phyloP scores from a whole-genome alignment of 768 basidiomycete species.

The Piloderma croceum region DNA sequence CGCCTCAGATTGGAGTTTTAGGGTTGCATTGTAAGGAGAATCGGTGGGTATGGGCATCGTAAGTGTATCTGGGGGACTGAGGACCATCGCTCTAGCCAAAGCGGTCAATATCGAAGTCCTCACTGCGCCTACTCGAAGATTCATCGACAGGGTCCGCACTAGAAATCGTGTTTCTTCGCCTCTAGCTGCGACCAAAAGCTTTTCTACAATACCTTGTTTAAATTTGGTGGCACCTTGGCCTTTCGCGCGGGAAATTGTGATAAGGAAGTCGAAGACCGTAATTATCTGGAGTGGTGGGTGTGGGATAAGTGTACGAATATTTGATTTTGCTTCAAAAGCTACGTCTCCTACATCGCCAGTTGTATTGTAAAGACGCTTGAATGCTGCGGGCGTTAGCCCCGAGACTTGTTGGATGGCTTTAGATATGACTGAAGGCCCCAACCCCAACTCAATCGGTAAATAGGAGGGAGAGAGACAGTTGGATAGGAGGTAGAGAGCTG shows the following conservation, averaged over 20 bases:
- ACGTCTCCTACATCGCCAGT: constrained; percentile 86
- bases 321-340: constrained; percentile 78
- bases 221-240: constrained; percentile 71
- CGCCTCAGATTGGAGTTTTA: constrained; percentile 16
- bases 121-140: constrained; percentile 85
- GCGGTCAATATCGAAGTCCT: constrained; percentile 76
- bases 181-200: constrained; percentile 73
- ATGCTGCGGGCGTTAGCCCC: constrained; percentile 51
- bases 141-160: constrained; percentile 65
- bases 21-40: constrained; percentile 22
- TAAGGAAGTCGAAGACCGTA: constrained; percentile 60
- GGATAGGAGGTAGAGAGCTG: constrained; percentile 77
- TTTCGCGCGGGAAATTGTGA: constrained; percentile 61
- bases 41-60: constrained; percentile 16
- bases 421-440: constrained; percentile 63
- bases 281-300: constrained; percentile 62
- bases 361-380: constrained; percentile 61
- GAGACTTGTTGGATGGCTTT: constrained; percentile 70
- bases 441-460: constrained; percentile 60
- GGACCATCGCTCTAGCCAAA: constrained; percentile 70
- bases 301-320: constrained; percentile 65
- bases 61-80: constrained; percentile 46
- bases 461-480: constrained; percentile 78
- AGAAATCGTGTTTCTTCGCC: constrained; percentile 89
- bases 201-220: constrained; percentile 76